Conservation (phyloP, 192 early-diverging fungal species). For the Lunasporangiospora selenospora region DNA sequence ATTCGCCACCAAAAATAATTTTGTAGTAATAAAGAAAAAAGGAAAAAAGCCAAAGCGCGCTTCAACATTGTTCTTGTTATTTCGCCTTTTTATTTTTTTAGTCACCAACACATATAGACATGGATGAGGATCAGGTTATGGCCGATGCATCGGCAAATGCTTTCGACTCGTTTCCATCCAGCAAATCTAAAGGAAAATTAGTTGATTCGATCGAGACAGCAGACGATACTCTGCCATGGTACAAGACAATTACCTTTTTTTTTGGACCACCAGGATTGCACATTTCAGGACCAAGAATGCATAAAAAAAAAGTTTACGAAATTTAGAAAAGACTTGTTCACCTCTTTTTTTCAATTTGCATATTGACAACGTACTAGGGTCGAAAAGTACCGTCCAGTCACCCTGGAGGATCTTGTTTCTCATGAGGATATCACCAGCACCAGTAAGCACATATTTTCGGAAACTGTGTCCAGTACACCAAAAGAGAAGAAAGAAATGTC, state of each 20-base stretch:
- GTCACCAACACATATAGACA: neutral
- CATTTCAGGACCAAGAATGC: too few relatives aligned
- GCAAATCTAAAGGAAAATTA: slow-evolving; percentile 26
- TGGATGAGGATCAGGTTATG: slow-evolving; percentile 48
- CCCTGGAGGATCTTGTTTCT: slow-evolving; percentile 93
- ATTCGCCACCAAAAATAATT: too few relatives aligned
- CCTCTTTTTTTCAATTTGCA: neutral
- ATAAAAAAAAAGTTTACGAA: slow-evolving; percentile 3
- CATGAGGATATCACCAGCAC: slow-evolving; percentile 92
- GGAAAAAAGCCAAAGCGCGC: neutral
- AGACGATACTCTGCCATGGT: slow-evolving; percentile 45
- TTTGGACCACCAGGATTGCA: too few relatives aligned
- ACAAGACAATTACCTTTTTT: too few relatives aligned
- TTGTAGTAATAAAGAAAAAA: neutral
- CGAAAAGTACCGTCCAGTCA: slow-evolving; percentile 93
- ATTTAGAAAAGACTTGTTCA: neutral
- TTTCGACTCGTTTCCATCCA: slow-evolving; percentile 18
- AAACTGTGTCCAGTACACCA: too few relatives aligned
- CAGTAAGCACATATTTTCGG: too few relatives aligned
- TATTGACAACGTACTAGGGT: slow-evolving; percentile 69
- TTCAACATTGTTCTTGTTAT: neutral
- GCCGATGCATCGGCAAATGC: slow-evolving; percentile 21
- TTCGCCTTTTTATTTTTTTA: neutral
- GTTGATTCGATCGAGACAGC: slow-evolving; percentile 9
- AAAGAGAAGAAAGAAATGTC: too few relatives aligned